Conservation (phyloP, 768 basidiomycete species). For the Mrakia gelida region DNA sequence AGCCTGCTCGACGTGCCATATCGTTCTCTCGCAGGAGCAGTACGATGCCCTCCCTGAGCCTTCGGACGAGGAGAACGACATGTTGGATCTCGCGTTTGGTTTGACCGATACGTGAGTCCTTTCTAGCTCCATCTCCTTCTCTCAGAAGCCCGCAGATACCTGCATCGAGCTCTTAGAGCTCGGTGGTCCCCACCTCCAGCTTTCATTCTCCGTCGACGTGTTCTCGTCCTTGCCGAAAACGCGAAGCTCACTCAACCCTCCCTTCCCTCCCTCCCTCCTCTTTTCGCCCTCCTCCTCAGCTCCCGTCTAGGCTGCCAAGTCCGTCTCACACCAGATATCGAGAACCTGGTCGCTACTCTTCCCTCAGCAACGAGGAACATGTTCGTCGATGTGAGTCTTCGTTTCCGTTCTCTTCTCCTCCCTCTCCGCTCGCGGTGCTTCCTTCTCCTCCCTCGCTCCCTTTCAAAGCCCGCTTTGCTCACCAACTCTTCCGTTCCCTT, state of each 20-base stretch:
- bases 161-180: too few species aligned
- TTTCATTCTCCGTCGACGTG: too few species aligned
- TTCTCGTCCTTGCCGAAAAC: too few species aligned
- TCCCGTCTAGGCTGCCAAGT: slow-evolving; percentile 54
- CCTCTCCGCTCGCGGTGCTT: background rate
- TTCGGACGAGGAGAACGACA: slow-evolving; percentile 90
- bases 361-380: slow-evolving; percentile 93
- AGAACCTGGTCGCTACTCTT: slow-evolving; percentile 77
- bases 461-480: background rate
- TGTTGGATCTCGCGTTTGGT: slow-evolving; percentile 92
- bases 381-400: slow-evolving; percentile 47
- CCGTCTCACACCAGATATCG: slow-evolving; percentile 69
- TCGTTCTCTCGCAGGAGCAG: slow-evolving; percentile 72
- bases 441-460: background rate
- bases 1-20: slow-evolving; percentile 96
- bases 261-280: background rate
- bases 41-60: slow-evolving; percentile 89
- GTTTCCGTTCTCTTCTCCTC: background rate
- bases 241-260: background rate
- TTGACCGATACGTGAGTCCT: slow-evolving; percentile 82
- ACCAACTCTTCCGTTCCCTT: too few species aligned
- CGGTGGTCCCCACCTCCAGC: too few species aligned
- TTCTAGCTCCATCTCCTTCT: too few species aligned
- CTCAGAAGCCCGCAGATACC: too few species aligned
- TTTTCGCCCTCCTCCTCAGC: slow-evolving; percentile 35